Conservation (phyloP, 164 flowering plant genomes). For the Warburgia ugandensis region DNA sequence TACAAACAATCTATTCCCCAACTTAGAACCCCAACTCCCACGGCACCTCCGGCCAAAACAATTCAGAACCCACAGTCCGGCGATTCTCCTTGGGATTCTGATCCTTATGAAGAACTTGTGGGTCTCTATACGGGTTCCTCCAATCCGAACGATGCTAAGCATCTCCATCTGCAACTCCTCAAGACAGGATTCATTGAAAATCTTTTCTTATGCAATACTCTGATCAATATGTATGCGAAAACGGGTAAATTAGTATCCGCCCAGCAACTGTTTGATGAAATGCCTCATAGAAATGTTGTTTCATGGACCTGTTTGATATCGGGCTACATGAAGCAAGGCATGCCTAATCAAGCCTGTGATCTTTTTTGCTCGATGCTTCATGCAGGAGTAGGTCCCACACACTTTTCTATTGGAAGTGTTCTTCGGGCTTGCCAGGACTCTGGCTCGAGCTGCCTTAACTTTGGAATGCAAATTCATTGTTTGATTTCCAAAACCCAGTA, state of each 20-base stretch:
- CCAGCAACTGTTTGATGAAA: conserved; percentile 55
- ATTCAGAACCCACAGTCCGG: no score
- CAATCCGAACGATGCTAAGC: conserved; percentile 47
- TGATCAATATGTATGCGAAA: conserved; percentile 46
- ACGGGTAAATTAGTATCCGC: conserved; percentile 45
- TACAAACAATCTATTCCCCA: no score
- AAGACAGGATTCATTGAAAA: conserved; percentile 46
- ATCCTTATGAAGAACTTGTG: no score
- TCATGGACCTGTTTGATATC: conserved; percentile 78
- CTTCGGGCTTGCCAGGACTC: conserved; percentile 65
- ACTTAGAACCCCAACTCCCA: no score
- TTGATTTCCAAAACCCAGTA: conserved; percentile 36
- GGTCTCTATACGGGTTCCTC: no score
- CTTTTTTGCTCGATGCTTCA: conserved; percentile 44
- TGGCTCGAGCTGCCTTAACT: conserved; percentile 23
- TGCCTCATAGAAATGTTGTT: conserved; percentile 53
- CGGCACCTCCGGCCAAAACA: no score
- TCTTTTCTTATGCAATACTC: conserved; percentile 51
- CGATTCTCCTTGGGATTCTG: no score
- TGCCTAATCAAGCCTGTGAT: conserved; percentile 41
- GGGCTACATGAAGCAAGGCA: conserved; percentile 42
- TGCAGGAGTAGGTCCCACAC: conserved; percentile 39
- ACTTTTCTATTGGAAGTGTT: conserved; percentile 56
- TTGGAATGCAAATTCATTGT: conserved; percentile 72
- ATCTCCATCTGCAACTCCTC: conserved; percentile 37